These are phyloP conservation scores for Sabuloglossum arenarium DNA, from an alignment of 495 filamentous ascomycete species.

Conservation along the genomic window DNA sequence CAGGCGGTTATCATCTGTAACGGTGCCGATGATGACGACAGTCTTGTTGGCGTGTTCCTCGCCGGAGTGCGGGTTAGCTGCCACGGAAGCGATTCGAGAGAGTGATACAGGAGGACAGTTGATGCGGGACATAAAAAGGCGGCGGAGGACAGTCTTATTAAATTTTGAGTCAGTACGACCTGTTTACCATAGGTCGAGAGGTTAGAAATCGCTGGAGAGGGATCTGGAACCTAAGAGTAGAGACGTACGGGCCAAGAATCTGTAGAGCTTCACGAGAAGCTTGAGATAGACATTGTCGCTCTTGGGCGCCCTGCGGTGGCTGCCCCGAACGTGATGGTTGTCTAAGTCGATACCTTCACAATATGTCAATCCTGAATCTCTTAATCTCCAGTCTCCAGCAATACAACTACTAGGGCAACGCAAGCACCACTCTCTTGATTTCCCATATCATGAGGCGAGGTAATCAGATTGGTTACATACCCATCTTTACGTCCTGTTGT, in stretches of 20 bases:
- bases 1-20: constrained; percentile 93
- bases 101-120: constrained; percentile 92
- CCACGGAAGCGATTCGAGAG: constrained; percentile 61
- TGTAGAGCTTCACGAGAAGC: constrained; percentile 96
- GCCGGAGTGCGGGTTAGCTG: constrained; percentile 30
- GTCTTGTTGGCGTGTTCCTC: constrained; percentile 68
- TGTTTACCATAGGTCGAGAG: constrained; percentile 15
- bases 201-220: constrained; percentile 9
- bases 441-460: background rate
- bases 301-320: constrained; percentile 88
- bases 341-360: constrained; percentile 43
- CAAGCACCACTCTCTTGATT: background rate
- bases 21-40: constrained; percentile 74
- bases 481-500: constrained; percentile 8
- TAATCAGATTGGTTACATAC: constrained; percentile 4
- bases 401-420: background rate
- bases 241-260: constrained; percentile 78
- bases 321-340: constrained; percentile 66
- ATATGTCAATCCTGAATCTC: background rate
- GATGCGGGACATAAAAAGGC: constrained; percentile 91
- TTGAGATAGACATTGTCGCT: constrained; percentile 96
- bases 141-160: constrained; percentile 91
- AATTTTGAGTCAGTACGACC: constrained; percentile 90
- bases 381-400: background rate
- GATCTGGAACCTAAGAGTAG: background rate